Evolutionary conservation across 2,329 filamentous ascomycete genomes (phyloP), one percentile per base, ranked within the genome.

Genomic region (Monilinia laxa): DNA sequence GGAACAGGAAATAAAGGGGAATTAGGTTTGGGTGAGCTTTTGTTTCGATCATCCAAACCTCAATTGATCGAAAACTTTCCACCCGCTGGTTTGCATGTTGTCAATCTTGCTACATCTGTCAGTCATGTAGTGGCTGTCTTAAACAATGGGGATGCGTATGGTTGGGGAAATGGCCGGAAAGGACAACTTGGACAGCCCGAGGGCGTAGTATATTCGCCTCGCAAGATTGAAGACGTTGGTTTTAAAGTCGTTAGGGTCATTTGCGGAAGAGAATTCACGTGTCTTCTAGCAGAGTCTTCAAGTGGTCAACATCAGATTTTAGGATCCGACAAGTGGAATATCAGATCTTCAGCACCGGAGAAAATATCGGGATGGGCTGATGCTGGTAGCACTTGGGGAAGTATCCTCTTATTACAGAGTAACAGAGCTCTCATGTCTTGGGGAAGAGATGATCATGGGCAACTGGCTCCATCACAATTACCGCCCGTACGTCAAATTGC

Each of bases 151-250:
- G 83, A 90, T 20, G 88, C 89, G 1, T 96, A 90, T 76, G 93
- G 92, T 2, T 98, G 94, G 94, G 95, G 95, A 0, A 91, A 87
- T 73, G 89, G 90, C 18, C 85, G 92, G 31, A 95, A 97, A 75
- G 91, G 91, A 0, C 94, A 99, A 76, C 79, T 96, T 0, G 93
- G 93, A 0, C 78, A 80, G 53, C 83, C 84, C 0, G 79, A 79
- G 38, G 80, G 79, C 7, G 75, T 87, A 38, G 76, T 89, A 2
- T 83, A 84, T 78, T 74, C 74, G 20, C 92, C 92, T 6, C 80
- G 84, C 12, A 87, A 82, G 77, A 83, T 96, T 28, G 78, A 80
- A 20, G 79, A 80, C 2, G 76, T 85, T 25, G 75, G 78, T 4
- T 96, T 96, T 76, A 79, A 78, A n/a, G 89, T 88, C 2, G 77